Evolutionary conservation across 495 filamentous ascomycete genomes (phyloP).

Genomic region (Aspergillus campestris): DNA sequence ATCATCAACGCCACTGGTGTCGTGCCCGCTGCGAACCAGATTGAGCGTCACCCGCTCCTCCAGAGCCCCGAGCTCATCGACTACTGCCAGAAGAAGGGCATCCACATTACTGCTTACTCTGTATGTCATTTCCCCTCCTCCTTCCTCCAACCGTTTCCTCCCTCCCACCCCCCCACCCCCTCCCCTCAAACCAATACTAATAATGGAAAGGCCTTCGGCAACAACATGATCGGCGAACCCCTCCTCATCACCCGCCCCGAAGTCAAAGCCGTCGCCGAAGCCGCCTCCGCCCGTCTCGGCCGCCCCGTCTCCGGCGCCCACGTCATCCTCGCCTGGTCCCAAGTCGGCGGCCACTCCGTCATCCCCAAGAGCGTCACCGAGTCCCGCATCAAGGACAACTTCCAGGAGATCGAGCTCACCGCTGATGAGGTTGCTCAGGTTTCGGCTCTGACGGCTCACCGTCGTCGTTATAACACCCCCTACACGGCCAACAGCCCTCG

Average conservation of each 20-base stretch:
- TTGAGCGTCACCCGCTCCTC: conserved; percentile 43
- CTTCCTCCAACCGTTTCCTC: not conserved
- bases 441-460: conserved; percentile 30
- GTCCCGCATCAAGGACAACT: conserved; percentile 40
- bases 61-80: conserved; percentile 35
- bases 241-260: conserved; percentile 38
- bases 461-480: conserved; percentile 42
- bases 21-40: conserved; percentile 42
- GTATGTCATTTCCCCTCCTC: conserved; percentile 13
- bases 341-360: conserved; percentile 40
- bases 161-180: not conserved
- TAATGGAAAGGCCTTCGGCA: conserved; percentile 33
- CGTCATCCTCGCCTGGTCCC: conserved; percentile 42
- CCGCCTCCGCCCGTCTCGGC: conserved; percentile 32
- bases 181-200: conserved; percentile 3
- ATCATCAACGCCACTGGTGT: conserved; percentile 42
- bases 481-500: conserved; percentile 36
- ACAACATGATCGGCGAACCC: conserved; percentile 36
- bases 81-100: conserved; percentile 37
- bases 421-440: conserved; percentile 39
- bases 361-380: conserved; percentile 44
- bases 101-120: conserved; percentile 43
- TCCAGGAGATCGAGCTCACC: conserved; percentile 40
- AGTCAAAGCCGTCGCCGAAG: conserved; percentile 36
- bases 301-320: conserved; percentile 31